phyloP scores from a whole-genome alignment of 768 basidiomycete species.

The Leucocoprinus leucothites region DNA sequence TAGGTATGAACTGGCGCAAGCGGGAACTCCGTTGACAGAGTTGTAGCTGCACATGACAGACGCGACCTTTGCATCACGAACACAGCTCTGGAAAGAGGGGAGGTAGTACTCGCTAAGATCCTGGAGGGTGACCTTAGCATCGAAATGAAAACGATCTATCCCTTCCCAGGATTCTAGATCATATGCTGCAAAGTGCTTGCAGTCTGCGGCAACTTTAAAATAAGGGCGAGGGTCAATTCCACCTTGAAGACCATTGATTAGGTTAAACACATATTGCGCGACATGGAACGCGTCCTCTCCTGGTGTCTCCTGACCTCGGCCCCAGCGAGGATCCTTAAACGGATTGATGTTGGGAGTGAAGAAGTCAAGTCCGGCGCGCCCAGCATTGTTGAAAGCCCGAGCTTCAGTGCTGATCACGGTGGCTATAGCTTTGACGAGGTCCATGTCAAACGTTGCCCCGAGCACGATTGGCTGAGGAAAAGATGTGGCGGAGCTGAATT shows the following conservation, averaged over 20 bases:
- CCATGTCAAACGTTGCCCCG: slow-evolving; percentile 54
- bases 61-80: slow-evolving; percentile 57
- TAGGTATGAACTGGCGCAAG: slow-evolving; percentile 51
- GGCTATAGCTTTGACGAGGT: slow-evolving; percentile 46
- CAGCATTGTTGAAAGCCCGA: slow-evolving; percentile 54
- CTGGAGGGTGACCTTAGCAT: slow-evolving; percentile 51
- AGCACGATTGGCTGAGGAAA: slow-evolving; percentile 57
- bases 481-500: slow-evolving; percentile 56
- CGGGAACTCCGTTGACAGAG: slow-evolving; percentile 56
- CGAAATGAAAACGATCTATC: slow-evolving; percentile 44
- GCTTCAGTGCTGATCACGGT: slow-evolving; percentile 54
- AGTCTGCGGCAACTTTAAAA: slow-evolving; percentile 52
- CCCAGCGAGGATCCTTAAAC: slow-evolving; percentile 64
- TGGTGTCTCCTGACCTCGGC: slow-evolving; percentile 59
- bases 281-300: slow-evolving; percentile 58
- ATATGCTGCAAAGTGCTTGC: slow-evolving; percentile 61
- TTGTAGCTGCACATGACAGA: slow-evolving; percentile 67
- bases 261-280: slow-evolving; percentile 49
- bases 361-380: slow-evolving; percentile 50
- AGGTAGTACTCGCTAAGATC: slow-evolving; percentile 57
- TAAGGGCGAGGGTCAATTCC: slow-evolving; percentile 50
- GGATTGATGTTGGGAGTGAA: slow-evolving; percentile 58
- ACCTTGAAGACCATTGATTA: slow-evolving; percentile 55
- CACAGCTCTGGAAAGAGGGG: slow-evolving; percentile 54
- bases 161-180: slow-evolving; percentile 58